Conservation (phyloP, 164 flowering plant genomes). For the Vitis rupestris region DNA sequence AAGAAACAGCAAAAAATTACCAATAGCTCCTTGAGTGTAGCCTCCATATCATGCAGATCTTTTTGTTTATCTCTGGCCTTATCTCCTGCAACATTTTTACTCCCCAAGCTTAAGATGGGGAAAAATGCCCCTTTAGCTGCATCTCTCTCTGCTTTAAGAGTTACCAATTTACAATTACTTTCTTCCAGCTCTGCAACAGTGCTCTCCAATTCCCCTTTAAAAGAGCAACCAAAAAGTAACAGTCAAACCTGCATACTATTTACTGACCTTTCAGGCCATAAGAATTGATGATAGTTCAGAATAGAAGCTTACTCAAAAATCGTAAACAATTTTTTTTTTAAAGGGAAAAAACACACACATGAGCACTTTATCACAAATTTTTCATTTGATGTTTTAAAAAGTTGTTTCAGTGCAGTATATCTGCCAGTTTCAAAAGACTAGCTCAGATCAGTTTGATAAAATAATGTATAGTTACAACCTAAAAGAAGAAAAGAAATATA, state of each 20-base stretch:
- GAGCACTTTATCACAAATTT: neutral
- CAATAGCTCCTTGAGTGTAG: conserved; percentile 60
- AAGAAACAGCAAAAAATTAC: conserved; percentile 35
- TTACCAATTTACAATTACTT: conserved; percentile 50
- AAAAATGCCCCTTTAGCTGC: conserved; percentile 58
- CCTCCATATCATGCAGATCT: conserved; percentile 78
- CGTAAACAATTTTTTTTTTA: too few relatives aligned
- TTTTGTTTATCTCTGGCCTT: conserved; percentile 64
- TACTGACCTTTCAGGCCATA: neutral
- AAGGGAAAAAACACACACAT: too few relatives aligned
- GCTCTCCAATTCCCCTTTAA: conserved; percentile 68
- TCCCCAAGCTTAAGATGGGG: conserved; percentile 60
- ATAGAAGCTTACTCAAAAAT: too few relatives aligned
- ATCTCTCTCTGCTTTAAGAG: conserved; percentile 68
- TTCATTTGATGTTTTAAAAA: too few relatives aligned
- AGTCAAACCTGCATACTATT: neutral
- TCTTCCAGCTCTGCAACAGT: conserved; percentile 65
- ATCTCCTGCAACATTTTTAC: conserved; percentile 50
- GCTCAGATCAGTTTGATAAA: too few relatives aligned
- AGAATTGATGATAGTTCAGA: too few relatives aligned
- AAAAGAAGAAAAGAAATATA: too few relatives aligned
- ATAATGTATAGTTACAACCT: too few relatives aligned
- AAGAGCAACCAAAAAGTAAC: conserved; percentile 20
- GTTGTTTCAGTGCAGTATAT: too few relatives aligned
- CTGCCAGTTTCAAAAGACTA: too few relatives aligned